Evolutionary conservation across 805 yeast species (phyloP), one percentile per base, ranked within the genome.

Genomic region (Lachancea meyersii): DNA sequence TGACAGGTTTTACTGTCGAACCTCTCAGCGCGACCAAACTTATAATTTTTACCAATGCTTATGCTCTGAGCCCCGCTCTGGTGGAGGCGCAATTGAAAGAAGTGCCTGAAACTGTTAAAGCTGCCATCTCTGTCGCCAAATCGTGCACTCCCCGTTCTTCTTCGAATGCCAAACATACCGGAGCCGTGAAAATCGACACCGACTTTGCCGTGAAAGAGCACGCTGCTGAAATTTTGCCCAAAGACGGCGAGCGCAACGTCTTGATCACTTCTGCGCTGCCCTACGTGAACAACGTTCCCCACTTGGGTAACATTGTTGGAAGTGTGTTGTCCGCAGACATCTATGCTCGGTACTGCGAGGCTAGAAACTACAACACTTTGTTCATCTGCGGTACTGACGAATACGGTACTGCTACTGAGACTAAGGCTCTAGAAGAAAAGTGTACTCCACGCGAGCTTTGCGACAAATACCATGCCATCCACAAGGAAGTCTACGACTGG

Each of bases 321-420:
- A 84, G 95, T 24, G 97, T 91, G 30, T 74, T 93, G 50, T 78
- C 88, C 46, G 98, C 98, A 26, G 99, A 93, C 69, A 86, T 91
- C 49, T 93, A 77, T 66, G 75, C 97, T 43, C 80, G 97, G 60
- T 93, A 86, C 65, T 78, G 85, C 62, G 89, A 88, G 65, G 80
- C 82, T 55, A 80, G 96, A 71, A 85, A 87, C 64, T 82, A 82
- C 69, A 93, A 89, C 63, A 73, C 95, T 17, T 69, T 93, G 50
- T 93, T 71, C 58, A 68, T 93, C 44, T 88, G 98, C 67, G 99
- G 99, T 69, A 93, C 98, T 30, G 99, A 93, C 63, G 99, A 93
- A 69, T 93, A 93, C 63, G 99, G 99, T 63, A 93, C 99, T 45
- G 99, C 99, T 36, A 93, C 98, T 13, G 99, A 93, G 67, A 93